Base-by-base conservation (phyloP, 2,329 filamentous ascomycete species). In the Fusarium nematophilum region DNA sequence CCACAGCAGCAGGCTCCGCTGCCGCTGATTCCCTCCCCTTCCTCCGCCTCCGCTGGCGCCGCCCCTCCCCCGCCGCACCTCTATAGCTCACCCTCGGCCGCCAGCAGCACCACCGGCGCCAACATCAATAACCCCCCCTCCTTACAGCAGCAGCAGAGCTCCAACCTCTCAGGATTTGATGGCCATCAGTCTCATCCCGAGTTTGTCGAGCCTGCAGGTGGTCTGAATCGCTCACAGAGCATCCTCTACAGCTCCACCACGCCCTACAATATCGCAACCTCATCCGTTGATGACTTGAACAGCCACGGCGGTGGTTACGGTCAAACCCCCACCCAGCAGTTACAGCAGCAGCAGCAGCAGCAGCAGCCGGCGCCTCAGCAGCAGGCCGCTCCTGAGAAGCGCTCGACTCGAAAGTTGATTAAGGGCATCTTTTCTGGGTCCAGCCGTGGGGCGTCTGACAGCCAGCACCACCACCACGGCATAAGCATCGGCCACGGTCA, bases 341-440 rank as follows among this genome's bases (percentile, higher is more conserved):
- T 67, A 33, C 68, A 69, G 37, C 70, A 67, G 36, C 66, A 68
- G 42, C 52, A 67, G 45, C 29, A 51, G 6, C 70, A 70, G 9
- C 75, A 77, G 15, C 75, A 77, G 39, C 76, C 78, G 49, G 76
- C 65, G 46, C 65, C 63, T 10, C 77, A 68, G 48, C 65, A 62
- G 11, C 51, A 53, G 46, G 21, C 50, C 30, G 52, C 70, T 38
- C 71, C 73, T 47, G 73, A 83, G 56, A 82, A 82, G 67, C 80
- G 81, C 57, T 83, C 80, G 37, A 80, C 81, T 36, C 79, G 82
- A 62, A 82, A 81, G 66, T 73, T 85, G 58, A 79, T 86, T 72
- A 85, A 81, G 72, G 83, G 79, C 64, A 81, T 86, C 60, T 79
- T 85, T 58, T 75, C 76, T 51, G 76, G 79, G 62, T 77, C 77